Evolutionary conservation across 495 filamentous ascomycete genomes (phyloP).

Genomic region (Hypoxylon lenormandii): DNA sequence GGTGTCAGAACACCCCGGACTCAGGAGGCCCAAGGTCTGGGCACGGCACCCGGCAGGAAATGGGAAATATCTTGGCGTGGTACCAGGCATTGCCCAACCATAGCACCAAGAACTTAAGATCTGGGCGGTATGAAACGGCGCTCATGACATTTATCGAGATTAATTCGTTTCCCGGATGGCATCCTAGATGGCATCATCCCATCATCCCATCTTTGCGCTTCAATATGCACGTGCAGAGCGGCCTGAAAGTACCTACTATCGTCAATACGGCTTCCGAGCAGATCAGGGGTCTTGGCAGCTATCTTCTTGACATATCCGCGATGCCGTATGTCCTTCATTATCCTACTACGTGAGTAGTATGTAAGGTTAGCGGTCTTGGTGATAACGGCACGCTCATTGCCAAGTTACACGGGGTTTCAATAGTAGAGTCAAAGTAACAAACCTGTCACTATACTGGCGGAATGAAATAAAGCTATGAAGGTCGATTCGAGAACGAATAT

Average conservation of each 20-base stretch:
- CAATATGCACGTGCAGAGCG: slow-evolving; percentile 1
- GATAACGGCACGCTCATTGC: slow-evolving; percentile 1
- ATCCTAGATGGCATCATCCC: slow-evolving; percentile 17
- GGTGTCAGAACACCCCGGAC: slow-evolving; percentile 31
- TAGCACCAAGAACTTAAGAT: background rate
- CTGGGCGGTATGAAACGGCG: slow-evolving; percentile 24
- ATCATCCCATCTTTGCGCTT: slow-evolving; percentile 28
- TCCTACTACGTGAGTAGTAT: background rate
- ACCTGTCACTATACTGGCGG: slow-evolving; percentile 12
- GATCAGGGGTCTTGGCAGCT: slow-evolving; percentile 48
- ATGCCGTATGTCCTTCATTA: slow-evolving; percentile 13
- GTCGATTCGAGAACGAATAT: slow-evolving; percentile 14
- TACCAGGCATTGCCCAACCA: slow-evolving; percentile 3
- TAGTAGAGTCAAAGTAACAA: slow-evolving; percentile 6
- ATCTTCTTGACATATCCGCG: slow-evolving; percentile 11
- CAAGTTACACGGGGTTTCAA: slow-evolving; percentile 32
- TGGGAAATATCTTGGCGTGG: slow-evolving; percentile 28
- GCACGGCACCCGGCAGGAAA: slow-evolving; percentile 14
- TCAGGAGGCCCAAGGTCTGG: slow-evolving; percentile 25
- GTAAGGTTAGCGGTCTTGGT: slow-evolving; percentile 8
- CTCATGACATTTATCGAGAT: slow-evolving; percentile 28
- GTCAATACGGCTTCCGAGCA: slow-evolving; percentile 38
- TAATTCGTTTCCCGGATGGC: slow-evolving; percentile 18
- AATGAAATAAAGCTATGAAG: slow-evolving; percentile 3
- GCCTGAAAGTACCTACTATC: slow-evolving; percentile 12